Conservation (phyloP, 2,329 filamentous ascomycete species). For the Beauveria rudraprayagi region DNA sequence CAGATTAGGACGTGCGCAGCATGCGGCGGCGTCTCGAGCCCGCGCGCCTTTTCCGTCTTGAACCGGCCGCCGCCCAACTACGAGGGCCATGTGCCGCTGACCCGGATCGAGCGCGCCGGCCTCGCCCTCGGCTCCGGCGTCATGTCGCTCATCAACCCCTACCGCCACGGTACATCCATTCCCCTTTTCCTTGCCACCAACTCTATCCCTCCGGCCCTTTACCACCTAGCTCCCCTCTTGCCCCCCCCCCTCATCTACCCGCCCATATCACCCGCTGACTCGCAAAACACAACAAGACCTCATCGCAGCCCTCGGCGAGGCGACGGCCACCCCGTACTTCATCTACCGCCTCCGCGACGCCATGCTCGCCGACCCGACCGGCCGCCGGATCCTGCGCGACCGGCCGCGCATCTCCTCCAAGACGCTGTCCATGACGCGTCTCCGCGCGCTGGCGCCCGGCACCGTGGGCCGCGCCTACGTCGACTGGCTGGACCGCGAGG, state of each 20-base stretch:
- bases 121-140: constrained; percentile 60
- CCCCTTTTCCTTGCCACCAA: background rate
- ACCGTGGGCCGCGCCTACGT: constrained; percentile 78
- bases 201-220: background rate
- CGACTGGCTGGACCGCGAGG: constrained; percentile 87
- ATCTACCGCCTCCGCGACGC: constrained; percentile 83
- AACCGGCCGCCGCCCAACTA: constrained; percentile 83
- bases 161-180: constrained; percentile 56
- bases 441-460: constrained; percentile 64
- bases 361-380: constrained; percentile 79
- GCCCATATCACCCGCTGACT: background rate
- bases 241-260: too few relatives aligned
- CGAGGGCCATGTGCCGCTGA: constrained; percentile 86
- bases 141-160: constrained; percentile 62
- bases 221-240: too few relatives aligned
- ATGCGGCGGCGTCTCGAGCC: constrained; percentile 16
- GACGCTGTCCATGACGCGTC: constrained; percentile 54
- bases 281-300: constrained; percentile 56
- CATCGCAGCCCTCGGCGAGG: constrained; percentile 88
- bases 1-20: constrained; percentile 18
- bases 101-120: constrained; percentile 62
- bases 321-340: constrained; percentile 91
- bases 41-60: constrained; percentile 63
- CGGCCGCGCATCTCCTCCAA: constrained; percentile 81
- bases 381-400: constrained; percentile 83